Evolutionary conservation across 1,139 yeast genomes (phyloP).

Genomic region (Protomyces arabidopsidicola): DNA sequence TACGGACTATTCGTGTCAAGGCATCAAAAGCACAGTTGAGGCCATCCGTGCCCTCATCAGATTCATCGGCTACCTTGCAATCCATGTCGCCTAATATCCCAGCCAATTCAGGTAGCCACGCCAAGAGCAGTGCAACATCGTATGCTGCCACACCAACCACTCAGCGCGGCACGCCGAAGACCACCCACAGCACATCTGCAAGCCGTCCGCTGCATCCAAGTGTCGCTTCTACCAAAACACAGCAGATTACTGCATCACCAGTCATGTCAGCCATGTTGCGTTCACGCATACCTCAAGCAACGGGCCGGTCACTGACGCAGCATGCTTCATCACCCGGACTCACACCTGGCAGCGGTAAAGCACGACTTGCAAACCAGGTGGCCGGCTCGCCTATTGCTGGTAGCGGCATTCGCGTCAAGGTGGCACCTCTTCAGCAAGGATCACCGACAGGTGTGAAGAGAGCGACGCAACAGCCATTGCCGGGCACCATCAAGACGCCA

Average conservation of each 20-base stretch:
- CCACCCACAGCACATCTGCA: background rate
- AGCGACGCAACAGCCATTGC: background rate
- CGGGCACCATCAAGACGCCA: background rate
- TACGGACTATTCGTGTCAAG: background rate
- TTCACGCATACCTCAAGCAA: background rate
- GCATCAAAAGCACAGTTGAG: background rate
- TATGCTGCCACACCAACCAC: background rate
- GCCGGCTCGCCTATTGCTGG: background rate
- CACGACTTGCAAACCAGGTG: background rate
- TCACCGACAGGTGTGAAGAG: background rate
- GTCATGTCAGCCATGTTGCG: slow-evolving; percentile 16
- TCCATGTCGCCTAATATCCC: background rate
- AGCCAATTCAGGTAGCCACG: background rate
- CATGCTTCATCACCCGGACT: background rate
- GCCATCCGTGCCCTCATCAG: background rate
- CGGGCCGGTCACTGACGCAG: background rate
- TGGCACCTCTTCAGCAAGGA: background rate
- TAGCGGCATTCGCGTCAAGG: slow-evolving; percentile 11
- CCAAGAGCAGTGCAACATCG: background rate
- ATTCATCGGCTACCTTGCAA: background rate
- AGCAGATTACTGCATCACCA: slow-evolving; percentile 8
- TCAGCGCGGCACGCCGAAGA: background rate
- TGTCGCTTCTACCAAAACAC: background rate
- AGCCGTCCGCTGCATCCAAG: background rate
- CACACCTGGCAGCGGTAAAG: background rate